Conservation (phyloP, 768 basidiomycete genomes). For the Pulveroboletus sp. region DNA sequence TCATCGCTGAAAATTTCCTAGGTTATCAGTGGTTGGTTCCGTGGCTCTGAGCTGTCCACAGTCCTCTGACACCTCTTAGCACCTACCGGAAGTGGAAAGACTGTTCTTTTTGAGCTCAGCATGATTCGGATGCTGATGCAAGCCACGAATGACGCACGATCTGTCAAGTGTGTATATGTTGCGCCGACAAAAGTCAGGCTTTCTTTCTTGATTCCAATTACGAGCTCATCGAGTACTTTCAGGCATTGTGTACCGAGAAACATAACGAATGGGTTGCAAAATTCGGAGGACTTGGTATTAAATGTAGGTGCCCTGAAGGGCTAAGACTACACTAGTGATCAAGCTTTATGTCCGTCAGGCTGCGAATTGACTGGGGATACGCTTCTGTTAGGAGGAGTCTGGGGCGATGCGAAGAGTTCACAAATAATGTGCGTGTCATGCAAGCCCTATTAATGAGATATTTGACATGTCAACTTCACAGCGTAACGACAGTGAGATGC, state of each 20-base stretch:
- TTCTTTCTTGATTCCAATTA: neutral
- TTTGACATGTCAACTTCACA: conserved; percentile 24
- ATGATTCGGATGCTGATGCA: conserved; percentile 69
- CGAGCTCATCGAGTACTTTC: neutral
- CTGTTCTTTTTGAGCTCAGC: conserved; percentile 87
- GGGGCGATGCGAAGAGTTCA: conserved; percentile 70
- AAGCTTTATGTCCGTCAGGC: conserved; percentile 40
- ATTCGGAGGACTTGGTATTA: conserved; percentile 69
- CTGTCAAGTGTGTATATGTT: conserved; percentile 81
- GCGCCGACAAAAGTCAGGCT: conserved; percentile 78
- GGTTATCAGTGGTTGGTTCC: conserved; percentile 64
- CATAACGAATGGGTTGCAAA: conserved; percentile 79
- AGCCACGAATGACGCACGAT: conserved; percentile 28
- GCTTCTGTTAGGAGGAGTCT: conserved; percentile 56
- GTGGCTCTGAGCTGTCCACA: neutral
- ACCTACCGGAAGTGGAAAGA: conserved; percentile 96
- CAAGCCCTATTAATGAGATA: neutral
- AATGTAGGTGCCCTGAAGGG: conserved; percentile 45
- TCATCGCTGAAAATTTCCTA: conserved; percentile 26
- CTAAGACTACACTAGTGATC: neutral
- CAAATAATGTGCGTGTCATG: conserved; percentile 64
- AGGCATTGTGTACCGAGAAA: conserved; percentile 89
- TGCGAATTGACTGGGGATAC: conserved; percentile 94
- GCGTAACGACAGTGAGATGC: conserved; percentile 68
- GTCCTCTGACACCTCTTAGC: conserved; percentile 42